phyloP scores from a whole-genome alignment of 2,329 filamentous ascomycete species.

The Aphanocladium album region DNA sequence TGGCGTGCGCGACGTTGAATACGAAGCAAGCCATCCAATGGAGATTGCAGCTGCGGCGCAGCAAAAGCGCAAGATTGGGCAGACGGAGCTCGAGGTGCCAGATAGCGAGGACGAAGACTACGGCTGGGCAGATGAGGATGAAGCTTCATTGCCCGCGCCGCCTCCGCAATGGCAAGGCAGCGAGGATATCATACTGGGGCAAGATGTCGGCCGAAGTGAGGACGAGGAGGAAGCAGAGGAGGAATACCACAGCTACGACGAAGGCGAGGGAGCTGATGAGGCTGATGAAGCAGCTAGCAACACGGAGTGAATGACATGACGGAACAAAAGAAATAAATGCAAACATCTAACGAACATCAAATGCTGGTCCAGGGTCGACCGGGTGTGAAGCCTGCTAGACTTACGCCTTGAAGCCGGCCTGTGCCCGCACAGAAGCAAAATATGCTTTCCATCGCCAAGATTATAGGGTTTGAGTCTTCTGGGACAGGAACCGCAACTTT shows the following conservation, averaged over 20 bases:
- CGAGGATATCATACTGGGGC: slow-evolving; percentile 55
- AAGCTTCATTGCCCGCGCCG: slow-evolving; percentile 52
- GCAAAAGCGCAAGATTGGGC: slow-evolving; percentile 59
- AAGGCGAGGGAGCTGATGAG: slow-evolving; percentile 16
- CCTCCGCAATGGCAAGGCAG: slow-evolving; percentile 66
- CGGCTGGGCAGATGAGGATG: slow-evolving; percentile 65
- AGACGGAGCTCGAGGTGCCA: slow-evolving; percentile 55
- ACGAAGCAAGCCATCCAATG: slow-evolving; percentile 33
- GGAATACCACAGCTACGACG: slow-evolving; percentile 19
- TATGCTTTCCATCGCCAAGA: background rate
- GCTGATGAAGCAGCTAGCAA: slow-evolving; percentile 12
- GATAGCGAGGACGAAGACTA: slow-evolving; percentile 65
- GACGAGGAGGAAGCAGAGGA: slow-evolving; percentile 26
- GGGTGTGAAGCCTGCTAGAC: too few relatives aligned
- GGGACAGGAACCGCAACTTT: background rate
- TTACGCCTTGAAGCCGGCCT: too few relatives aligned
- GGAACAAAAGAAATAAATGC: background rate
- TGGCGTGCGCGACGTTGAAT: slow-evolving; percentile 38
- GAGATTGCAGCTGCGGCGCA: slow-evolving; percentile 32
- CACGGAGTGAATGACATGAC: slow-evolving; percentile 8
- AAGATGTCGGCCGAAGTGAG: slow-evolving; percentile 37
- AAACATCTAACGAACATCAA: background rate
- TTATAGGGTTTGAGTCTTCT: background rate
- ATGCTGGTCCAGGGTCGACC: background rate
- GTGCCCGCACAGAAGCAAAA: too few relatives aligned